Evolutionary conservation across 2,329 filamentous ascomycete species (phyloP).

Genomic region (Trichoderma asperellum): DNA sequence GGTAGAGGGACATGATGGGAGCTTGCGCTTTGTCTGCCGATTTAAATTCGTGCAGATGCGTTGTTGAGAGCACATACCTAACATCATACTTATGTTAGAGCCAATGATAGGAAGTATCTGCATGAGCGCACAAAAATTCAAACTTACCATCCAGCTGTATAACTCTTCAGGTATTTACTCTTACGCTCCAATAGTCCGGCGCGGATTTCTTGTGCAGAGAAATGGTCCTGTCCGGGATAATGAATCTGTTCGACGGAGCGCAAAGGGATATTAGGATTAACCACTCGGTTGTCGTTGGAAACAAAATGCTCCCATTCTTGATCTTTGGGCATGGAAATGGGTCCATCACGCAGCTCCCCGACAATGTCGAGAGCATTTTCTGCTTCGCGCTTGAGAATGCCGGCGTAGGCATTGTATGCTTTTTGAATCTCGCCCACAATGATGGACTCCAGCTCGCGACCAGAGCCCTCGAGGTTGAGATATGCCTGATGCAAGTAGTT

Average conservation of each 20-base stretch:
- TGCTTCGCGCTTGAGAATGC: constrained; percentile 87
- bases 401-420: constrained; percentile 91
- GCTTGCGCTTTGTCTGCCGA: constrained; percentile 91
- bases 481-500: constrained; percentile 97
- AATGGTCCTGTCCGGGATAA: constrained; percentile 88
- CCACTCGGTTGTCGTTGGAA: constrained; percentile 78
- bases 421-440: constrained; percentile 98
- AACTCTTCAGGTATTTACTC: constrained; percentile 98
- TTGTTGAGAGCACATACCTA: constrained; percentile 94
- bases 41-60: constrained; percentile 98
- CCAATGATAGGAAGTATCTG: neutral
- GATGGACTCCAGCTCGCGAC: constrained; percentile 92
- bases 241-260: constrained; percentile 80
- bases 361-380: constrained; percentile 78
- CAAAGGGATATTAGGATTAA: constrained; percentile 80
- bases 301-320: constrained; percentile 89
- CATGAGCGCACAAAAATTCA: neutral
- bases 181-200: constrained; percentile 93
- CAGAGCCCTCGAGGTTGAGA: constrained; percentile 90
- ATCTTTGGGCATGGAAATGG: constrained; percentile 91
- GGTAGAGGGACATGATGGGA: constrained; percentile 93
- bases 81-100: neutral
- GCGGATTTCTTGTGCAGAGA: constrained; percentile 79
- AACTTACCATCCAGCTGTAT: constrained; percentile 87
- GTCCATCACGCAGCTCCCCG: constrained; percentile 80